Evolutionary conservation across 257 asterid species (phyloP).

Genomic region (Nyctanthes arbortristis): DNA sequence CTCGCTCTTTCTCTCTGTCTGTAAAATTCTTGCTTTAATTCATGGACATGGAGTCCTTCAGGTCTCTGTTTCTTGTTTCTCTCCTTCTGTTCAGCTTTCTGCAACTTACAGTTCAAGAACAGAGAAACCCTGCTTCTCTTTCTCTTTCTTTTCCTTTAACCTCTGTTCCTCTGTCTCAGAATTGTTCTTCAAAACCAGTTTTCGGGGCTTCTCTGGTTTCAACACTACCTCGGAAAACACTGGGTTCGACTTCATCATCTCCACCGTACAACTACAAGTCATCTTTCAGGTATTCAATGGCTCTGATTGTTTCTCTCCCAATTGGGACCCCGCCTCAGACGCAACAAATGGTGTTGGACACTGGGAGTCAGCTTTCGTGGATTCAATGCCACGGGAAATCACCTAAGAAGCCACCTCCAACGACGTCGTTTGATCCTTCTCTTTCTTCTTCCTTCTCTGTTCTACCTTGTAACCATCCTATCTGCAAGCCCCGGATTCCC

Average conservation of each 20-base stretch:
- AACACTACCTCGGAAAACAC: not conserved
- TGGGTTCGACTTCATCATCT: conserved; percentile 4
- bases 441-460: conserved; percentile 73
- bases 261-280: conserved; percentile 47
- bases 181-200: conserved; percentile 34
- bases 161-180: conserved; percentile 37
- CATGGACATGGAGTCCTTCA: conserved; percentile 39
- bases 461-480: conserved; percentile 71
- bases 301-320: conserved; percentile 72
- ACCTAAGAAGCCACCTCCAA: conserved; percentile 36
- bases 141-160: conserved; percentile 57
- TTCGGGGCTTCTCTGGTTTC: conserved; percentile 32
- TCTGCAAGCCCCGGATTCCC: conserved; percentile 80
- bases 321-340: conserved; percentile 91
- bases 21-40: not conserved
- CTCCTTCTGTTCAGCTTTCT: conserved; percentile 21
- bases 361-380: conserved; percentile 96
- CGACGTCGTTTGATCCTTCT: conserved; percentile 71
- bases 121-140: too few relatives aligned
- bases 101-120: conserved; percentile 26
- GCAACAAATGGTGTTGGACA: conserved; percentile 81
- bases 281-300: conserved; percentile 71
- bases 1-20: conserved; percentile 10
- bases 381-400: conserved; percentile 64
- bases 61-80: conserved; percentile 19